These are phyloP conservation scores for Postia placenta DNA, from an alignment of 768 basidiomycete species.

Conservation along the genomic window DNA sequence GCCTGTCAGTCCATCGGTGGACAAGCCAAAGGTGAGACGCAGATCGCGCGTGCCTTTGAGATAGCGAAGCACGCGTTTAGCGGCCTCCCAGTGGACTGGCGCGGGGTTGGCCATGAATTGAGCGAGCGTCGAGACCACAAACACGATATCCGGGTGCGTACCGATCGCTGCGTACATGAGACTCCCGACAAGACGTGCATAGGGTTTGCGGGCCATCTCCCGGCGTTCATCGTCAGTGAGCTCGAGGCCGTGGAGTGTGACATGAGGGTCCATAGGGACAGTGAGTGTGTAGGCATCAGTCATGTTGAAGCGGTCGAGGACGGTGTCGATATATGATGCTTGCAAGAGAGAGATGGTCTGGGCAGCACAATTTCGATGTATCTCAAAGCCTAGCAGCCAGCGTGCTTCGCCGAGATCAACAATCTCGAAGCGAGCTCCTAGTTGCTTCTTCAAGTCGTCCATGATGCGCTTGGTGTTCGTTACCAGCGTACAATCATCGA, in stretches of 20 bases:
- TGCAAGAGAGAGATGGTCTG: constrained; percentile 18
- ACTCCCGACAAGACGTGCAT: constrained; percentile 19
- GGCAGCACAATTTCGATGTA: constrained; percentile 12
- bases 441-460: neutral
- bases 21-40: constrained; percentile 9
- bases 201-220: constrained; percentile 9
- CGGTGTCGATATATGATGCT: constrained; percentile 7
- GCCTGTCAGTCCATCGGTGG: constrained; percentile 5
- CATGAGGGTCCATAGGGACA: constrained; percentile 7
- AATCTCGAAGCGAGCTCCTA: constrained; percentile 7
- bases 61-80: constrained; percentile 19
- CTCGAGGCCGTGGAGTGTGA: neutral
- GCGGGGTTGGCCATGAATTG: constrained; percentile 18
- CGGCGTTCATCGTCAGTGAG: constrained; percentile 5
- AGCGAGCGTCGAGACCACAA: constrained; percentile 22
- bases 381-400: constrained; percentile 19
- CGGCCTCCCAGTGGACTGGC: constrained; percentile 15
- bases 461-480: constrained; percentile 1
- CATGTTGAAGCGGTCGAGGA: constrained; percentile 9
- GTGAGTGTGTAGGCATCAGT: neutral
- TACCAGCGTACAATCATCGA: constrained; percentile 4
- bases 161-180: constrained; percentile 24
- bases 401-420: constrained; percentile 3
- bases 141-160: constrained; percentile 31
- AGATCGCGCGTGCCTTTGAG: constrained; percentile 14